Percentiles rank a stretch among this genome's conserved stretches.
These are phyloP conservation scores for Lactifluus echinatus DNA, from an alignment of 768 basidiomycete species.

Conservation along the genomic window DNA sequence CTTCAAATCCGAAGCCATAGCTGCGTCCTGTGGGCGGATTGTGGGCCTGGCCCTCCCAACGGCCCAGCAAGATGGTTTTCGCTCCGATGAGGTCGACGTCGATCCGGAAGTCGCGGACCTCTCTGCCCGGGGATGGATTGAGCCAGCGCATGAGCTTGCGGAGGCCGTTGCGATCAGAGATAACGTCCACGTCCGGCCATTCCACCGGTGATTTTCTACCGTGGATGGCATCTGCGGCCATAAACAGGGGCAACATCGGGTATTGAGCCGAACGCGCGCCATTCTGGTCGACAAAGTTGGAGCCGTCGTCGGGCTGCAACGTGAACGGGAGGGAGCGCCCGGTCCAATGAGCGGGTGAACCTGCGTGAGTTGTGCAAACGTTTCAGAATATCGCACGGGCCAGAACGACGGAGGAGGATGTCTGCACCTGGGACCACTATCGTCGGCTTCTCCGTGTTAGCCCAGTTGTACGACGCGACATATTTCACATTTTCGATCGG, in stretches of 20 bases:
- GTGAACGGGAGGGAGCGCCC: slow-evolving; percentile 40
- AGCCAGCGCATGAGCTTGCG: slow-evolving; percentile 58
- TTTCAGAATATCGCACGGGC: neutral
- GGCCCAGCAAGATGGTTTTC: slow-evolving; percentile 51
- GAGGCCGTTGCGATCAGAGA: slow-evolving; percentile 60
- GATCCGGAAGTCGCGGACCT: slow-evolving; percentile 52
- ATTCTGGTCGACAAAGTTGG: slow-evolving; percentile 50
- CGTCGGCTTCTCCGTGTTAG: slow-evolving; percentile 20
- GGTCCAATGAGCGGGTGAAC: slow-evolving; percentile 52
- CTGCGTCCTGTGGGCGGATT: slow-evolving; percentile 27
- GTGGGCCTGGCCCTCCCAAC: slow-evolving; percentile 41
- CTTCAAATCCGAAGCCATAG: slow-evolving; percentile 58
- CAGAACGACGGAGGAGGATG: neutral
- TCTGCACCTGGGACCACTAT: slow-evolving; percentile 27
- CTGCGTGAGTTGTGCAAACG: slow-evolving; percentile 27
- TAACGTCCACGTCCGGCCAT: slow-evolving; percentile 34
- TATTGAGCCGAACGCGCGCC: slow-evolving; percentile 34
- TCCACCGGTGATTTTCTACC: slow-evolving; percentile 25
- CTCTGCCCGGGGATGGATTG: slow-evolving; percentile 21
- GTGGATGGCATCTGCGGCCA: slow-evolving; percentile 40
- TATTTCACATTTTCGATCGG: slow-evolving; percentile 22
- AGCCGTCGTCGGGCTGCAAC: slow-evolving; percentile 46
- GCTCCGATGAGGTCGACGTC: slow-evolving; percentile 55
- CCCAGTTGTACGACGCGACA: slow-evolving; percentile 29
- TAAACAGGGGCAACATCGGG: slow-evolving; percentile 47